Evolutionary conservation across 768 basidiomycete genomes (phyloP).

Genomic region (Polyporus arcularius): DNA sequence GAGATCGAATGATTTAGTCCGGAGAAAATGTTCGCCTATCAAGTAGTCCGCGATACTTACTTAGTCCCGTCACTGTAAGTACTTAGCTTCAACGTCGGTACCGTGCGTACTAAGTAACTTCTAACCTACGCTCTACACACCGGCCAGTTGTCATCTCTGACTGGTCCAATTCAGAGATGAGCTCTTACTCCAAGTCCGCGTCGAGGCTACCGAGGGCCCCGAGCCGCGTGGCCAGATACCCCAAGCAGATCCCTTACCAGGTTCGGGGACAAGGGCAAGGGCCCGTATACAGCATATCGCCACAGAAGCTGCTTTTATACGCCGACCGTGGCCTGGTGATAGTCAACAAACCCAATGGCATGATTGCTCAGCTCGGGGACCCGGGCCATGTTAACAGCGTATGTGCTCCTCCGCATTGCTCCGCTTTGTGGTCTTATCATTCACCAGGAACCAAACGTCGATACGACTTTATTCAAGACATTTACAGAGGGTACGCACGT

Average conservation of each 20-base stretch:
- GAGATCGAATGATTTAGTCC: too few species aligned
- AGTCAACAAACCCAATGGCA: constrained; percentile 10
- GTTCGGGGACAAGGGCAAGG: neutral
- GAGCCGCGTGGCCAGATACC: neutral
- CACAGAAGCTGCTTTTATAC: constrained; percentile 4
- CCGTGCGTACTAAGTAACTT: too few species aligned
- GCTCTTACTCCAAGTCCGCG: too few species aligned
- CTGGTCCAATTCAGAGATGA: too few species aligned
- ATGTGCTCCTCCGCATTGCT: too few species aligned
- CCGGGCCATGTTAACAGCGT: neutral
- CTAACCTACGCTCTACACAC: too few species aligned
- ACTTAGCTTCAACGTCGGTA: too few species aligned
- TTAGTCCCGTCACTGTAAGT: too few species aligned
- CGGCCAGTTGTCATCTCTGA: too few species aligned
- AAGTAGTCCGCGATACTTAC: too few species aligned
- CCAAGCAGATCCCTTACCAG: neutral
- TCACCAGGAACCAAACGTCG: neutral
- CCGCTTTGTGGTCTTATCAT: neutral
- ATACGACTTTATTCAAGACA: neutral
- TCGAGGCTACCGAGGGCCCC: too few species aligned
- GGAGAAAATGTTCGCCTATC: too few species aligned
- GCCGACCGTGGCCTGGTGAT: constrained; percentile 6
- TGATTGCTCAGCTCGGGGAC: neutral
- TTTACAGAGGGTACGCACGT: neutral
- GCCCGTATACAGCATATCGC: neutral